Percentiles rank a stretch among this genome's conserved stretches.
phyloP scores from a whole-genome alignment of 352 stramenopile species.

The Phytopythium chamaehyphon region DNA sequence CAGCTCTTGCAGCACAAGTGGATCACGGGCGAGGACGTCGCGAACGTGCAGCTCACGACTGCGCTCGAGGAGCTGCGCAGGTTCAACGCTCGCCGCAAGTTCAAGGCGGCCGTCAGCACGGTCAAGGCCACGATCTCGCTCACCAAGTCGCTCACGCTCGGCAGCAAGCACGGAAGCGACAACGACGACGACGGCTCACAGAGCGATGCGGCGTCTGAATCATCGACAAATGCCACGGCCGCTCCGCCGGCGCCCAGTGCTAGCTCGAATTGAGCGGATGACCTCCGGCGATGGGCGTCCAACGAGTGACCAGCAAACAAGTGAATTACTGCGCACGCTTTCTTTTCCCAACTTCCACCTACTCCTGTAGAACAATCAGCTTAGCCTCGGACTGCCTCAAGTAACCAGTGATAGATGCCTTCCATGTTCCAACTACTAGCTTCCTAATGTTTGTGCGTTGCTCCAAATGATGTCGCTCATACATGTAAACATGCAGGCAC shows the following conservation, averaged over 20 bases:
- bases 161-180: conserved; percentile 19
- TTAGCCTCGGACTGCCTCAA: conserved; percentile 1
- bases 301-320: not conserved
- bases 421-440: not conserved
- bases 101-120: conserved; percentile 91
- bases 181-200: conserved; percentile 16
- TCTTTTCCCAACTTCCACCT: not conserved
- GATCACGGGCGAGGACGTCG: conserved; percentile 72
- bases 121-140: conserved; percentile 81
- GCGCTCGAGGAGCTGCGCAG: conserved; percentile 88
- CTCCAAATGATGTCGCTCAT: too few species aligned
- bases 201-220: conserved; percentile 9
- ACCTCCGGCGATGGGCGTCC: not conserved
- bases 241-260: conserved; percentile 6
- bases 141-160: conserved; percentile 57
- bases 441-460: too few species aligned
- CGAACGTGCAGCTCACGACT: conserved; percentile 74
- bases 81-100: conserved; percentile 93
- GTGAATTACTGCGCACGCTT: conserved; percentile 1
- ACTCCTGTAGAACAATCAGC: not conserved
- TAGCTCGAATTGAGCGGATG: not conserved
- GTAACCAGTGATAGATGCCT: conserved; percentile 5
- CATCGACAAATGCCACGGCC: conserved; percentile 2
- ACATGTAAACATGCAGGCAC: too few species aligned
- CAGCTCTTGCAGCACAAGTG: conserved; percentile 83